phyloP scores from a whole-genome alignment of 257 asterid genomes.

The Cruciata laevipes region DNA sequence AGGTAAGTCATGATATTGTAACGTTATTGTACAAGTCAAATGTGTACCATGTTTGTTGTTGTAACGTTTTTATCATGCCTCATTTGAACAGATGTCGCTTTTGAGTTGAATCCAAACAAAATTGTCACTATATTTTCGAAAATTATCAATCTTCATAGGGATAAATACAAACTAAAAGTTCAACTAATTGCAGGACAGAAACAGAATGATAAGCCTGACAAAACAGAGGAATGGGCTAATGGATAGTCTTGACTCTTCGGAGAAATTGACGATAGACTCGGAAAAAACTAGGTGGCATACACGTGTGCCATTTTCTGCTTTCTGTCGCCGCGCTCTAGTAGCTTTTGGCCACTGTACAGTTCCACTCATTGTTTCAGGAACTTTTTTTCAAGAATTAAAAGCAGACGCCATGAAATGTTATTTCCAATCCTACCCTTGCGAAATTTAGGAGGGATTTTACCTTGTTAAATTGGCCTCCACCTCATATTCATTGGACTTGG shows the following conservation, averaged over 20 bases:
- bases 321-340: conserved; percentile 13
- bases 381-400: neutral
- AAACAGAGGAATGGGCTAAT: conserved; percentile 8
- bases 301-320: conserved; percentile 9
- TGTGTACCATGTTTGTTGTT: neutral
- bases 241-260: conserved; percentile 1
- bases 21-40: neutral
- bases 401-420: neutral
- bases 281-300: conserved; percentile 1
- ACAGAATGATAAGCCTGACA: conserved; percentile 6
- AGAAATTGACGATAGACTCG: conserved; percentile 2
- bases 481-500: neutral
- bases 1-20: conserved; percentile 10
- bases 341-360: conserved; percentile 1
- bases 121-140: neutral
- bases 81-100: neutral
- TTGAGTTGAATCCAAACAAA: neutral
- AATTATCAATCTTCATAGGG: neutral
- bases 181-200: neutral
- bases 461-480: too few relatives aligned
- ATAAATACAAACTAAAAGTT: neutral
- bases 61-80: too few relatives aligned
- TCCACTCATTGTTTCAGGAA: neutral
- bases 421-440: neutral
- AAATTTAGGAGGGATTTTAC: too few relatives aligned